Percentiles rank a stretch among this genome's conserved stretches.
Conservation (phyloP, 1,139 yeast species). For the Pichia sp. region DNA sequence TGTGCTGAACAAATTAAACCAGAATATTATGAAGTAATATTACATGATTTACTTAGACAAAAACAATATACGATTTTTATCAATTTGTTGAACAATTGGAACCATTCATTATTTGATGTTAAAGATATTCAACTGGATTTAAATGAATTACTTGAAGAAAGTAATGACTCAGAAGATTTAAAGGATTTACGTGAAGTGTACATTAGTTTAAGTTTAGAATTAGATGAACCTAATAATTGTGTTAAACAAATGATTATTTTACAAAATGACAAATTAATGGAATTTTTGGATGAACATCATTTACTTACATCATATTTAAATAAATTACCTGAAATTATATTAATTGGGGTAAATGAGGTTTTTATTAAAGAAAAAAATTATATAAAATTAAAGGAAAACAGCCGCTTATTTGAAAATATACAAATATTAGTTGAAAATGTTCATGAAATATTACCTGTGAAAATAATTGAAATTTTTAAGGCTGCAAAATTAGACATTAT, state of each 20-base stretch:
- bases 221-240: slow-evolving; percentile 57
- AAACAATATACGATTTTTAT: slow-evolving; percentile 35
- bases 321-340: slow-evolving; percentile 48
- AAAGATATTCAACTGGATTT: slow-evolving; percentile 40
- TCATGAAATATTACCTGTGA: slow-evolving; percentile 53
- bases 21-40: slow-evolving; percentile 45
- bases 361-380: slow-evolving; percentile 8
- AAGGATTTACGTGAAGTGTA: slow-evolving; percentile 41
- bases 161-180: slow-evolving; percentile 19
- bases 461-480: slow-evolving; percentile 45
- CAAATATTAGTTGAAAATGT: slow-evolving; percentile 56
- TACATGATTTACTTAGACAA: slow-evolving; percentile 43
- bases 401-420: slow-evolving; percentile 40
- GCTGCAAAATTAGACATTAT: slow-evolving; percentile 43
- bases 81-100: slow-evolving; percentile 52
- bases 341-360: slow-evolving; percentile 36
- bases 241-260: slow-evolving; percentile 54
- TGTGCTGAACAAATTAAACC: slow-evolving; percentile 26
- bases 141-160: slow-evolving; percentile 35
- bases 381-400: no score
- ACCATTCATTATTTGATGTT: slow-evolving; percentile 46
- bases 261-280: slow-evolving; percentile 49
- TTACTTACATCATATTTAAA: slow-evolving; percentile 46
- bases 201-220: slow-evolving; percentile 50
- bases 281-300: slow-evolving; percentile 56